Evolutionary conservation across 2,329 filamentous ascomycete species (phyloP).

Genomic region (Trichoderma arundinaceum): DNA sequence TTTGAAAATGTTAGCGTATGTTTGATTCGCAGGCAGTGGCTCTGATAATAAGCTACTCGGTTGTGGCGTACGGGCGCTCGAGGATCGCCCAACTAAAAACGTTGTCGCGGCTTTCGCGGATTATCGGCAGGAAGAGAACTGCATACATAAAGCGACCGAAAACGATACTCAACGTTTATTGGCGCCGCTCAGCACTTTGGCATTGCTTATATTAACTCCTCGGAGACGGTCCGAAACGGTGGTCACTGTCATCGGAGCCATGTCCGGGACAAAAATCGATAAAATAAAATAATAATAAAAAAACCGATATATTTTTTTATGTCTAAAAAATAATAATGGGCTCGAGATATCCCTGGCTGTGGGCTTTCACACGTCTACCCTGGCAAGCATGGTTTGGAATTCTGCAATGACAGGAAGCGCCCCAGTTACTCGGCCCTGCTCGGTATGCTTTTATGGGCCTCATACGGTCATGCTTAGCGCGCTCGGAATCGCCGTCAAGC

Average conservation of each 20-base stretch:
- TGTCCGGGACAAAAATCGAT: constrained; percentile 2
- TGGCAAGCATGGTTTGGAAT: constrained; percentile 13
- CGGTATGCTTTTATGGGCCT: constrained; percentile 12
- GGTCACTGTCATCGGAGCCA: background rate
- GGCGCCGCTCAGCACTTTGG: constrained; percentile 6
- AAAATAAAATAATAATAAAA: constrained; percentile 1
- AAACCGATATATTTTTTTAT: background rate
- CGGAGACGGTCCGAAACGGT: constrained; percentile 29
- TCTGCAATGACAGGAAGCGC: constrained; percentile 16
- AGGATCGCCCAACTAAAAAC: background rate
- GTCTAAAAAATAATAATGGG: background rate
- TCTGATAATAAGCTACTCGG: too few species aligned
- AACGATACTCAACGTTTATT: background rate
- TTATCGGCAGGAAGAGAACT: background rate
- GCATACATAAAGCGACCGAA: background rate
- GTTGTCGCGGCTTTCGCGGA: background rate
- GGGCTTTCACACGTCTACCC: constrained; percentile 19
- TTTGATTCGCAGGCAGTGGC: too few species aligned
- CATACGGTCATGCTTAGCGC: constrained; percentile 12
- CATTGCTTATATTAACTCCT: background rate
- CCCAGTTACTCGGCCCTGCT: constrained; percentile 17
- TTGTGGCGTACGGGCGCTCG: too few species aligned
- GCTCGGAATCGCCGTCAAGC: constrained; percentile 23
- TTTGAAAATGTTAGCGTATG: too few species aligned
- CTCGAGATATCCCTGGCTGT: constrained; percentile 15